phyloP scores from a whole-genome alignment of 805 yeast species.

The Kluyveromyces siamensis region DNA sequence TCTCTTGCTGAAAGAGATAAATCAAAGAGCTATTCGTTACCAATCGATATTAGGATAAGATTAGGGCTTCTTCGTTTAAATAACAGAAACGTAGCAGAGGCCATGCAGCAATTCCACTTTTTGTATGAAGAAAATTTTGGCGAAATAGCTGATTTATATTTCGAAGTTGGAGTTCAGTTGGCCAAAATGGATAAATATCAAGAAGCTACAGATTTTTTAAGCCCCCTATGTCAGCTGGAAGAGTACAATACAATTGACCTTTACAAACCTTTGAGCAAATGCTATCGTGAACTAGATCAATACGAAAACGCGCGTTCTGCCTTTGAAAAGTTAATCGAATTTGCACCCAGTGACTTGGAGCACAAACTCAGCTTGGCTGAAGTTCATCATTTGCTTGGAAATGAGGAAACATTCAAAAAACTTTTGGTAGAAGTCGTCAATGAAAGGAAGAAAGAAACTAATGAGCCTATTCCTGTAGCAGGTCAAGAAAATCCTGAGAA shows the following conservation, averaged over 20 bases:
- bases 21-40: slow-evolving; percentile 41
- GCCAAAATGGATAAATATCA: slow-evolving; percentile 59
- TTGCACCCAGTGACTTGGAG: slow-evolving; percentile 59
- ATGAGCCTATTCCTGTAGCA: slow-evolving; percentile 6
- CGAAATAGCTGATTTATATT: slow-evolving; percentile 63
- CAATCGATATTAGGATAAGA: slow-evolving; percentile 81
- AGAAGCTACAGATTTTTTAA: slow-evolving; percentile 67
- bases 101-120: slow-evolving; percentile 56
- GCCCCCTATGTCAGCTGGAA: slow-evolving; percentile 46
- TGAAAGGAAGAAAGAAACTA: slow-evolving; percentile 27
- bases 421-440: slow-evolving; percentile 46
- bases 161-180: slow-evolving; percentile 67
- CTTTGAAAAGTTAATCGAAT: slow-evolving; percentile 43
- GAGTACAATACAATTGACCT: slow-evolving; percentile 43
- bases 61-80: slow-evolving; percentile 67
- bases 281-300: slow-evolving; percentile 66
- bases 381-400: slow-evolving; percentile 58
- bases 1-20: slow-evolving; percentile 32
- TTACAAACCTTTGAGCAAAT: slow-evolving; percentile 54
- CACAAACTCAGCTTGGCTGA: slow-evolving; percentile 75
- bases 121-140: slow-evolving; percentile 47
- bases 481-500: neutral
- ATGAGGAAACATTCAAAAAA: slow-evolving; percentile 45
- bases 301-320: slow-evolving; percentile 55
- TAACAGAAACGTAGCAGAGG: slow-evolving; percentile 56